Base-by-base conservation (phyloP, 2,329 filamentous ascomycete species). In the Penicillium sp. region DNA sequence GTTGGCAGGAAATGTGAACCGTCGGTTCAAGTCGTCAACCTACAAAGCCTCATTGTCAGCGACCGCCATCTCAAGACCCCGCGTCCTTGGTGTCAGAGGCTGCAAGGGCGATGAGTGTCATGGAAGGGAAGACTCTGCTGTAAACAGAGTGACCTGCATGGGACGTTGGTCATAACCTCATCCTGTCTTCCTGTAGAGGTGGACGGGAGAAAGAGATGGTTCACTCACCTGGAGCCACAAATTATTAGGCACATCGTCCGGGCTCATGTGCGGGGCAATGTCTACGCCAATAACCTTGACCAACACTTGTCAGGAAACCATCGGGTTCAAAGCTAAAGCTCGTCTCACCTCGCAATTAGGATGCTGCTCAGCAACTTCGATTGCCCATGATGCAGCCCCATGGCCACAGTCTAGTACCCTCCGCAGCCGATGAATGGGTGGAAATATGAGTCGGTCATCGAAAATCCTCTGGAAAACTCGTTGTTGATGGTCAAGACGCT, bases 361-460 rank as follows among this genome's bases (percentile, higher is more conserved):
- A 76, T 88, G 80, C 63, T 83, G 79, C 70, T 85, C 83, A 51
- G 89, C 89, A 55, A 90, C 87, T 26, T 89, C 87, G 37, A 85
- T 77, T 25, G 89, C 88, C 90, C 90, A 93, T 52, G 85, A 81
- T 43, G 83, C 89, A n/a, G 86, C 82, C 43, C 90, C 90, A 74
- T 86, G 90, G 0, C 90, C 90, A 68, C 89, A 92, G 60, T 93
- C 90, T 30, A 93, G 80, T 45, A 92, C 83, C 69, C 83, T 84
- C 66, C 79, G 78, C 26, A 85, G 83, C 30, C 81, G 78, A 48
- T 73, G 76, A 52, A 91, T 78, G 6, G 87, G 87, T n/a, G 89
- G 88, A 62, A 92, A 91, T 68, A 92, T 84, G 28, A 90, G 79
- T 65, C 86, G 83, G 60, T 84, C 79, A 65, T 92, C 87, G 71